Conservation (phyloP, 768 basidiomycete genomes). For the Kwoniella europaea region DNA sequence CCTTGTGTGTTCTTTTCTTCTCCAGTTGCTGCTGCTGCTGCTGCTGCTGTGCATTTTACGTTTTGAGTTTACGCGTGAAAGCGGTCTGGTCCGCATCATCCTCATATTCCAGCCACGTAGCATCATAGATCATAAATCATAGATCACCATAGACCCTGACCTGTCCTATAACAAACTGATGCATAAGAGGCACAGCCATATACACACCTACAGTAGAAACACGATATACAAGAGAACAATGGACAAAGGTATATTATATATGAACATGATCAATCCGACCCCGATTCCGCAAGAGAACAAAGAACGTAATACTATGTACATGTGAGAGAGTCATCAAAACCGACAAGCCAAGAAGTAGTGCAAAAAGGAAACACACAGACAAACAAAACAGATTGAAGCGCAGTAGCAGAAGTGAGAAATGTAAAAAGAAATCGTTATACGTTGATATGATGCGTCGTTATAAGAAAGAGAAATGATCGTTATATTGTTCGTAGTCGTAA, state of each 20-base stretch:
- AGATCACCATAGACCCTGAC: neutral
- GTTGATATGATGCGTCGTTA: neutral
- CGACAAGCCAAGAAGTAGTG: neutral
- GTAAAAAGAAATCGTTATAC: conserved; percentile 1
- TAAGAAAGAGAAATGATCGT: neutral
- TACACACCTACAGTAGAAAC: conserved; percentile 1
- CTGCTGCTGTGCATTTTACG: too few relatives aligned
- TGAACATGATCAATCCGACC: neutral
- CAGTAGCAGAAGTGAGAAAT: neutral
- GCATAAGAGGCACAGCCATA: conserved; percentile 13
- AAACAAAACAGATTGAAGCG: neutral
- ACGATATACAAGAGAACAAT: neutral
- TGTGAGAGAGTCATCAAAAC: neutral
- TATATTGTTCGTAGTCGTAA: conserved; percentile 2
- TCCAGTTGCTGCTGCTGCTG: too few relatives aligned
- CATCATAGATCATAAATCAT: neutral
- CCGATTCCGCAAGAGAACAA: neutral
- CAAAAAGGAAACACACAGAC: neutral
- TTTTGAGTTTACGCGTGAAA: too few relatives aligned
- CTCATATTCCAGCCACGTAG: conserved; percentile 3
- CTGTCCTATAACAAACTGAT: neutral
- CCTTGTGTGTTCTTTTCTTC: too few relatives aligned
- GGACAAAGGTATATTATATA: conserved; percentile 5
- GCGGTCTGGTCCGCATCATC: neutral
- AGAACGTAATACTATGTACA: neutral